Base-by-base conservation (phyloP, 1,139 yeast species). In the Suhomyces kunorum region DNA sequence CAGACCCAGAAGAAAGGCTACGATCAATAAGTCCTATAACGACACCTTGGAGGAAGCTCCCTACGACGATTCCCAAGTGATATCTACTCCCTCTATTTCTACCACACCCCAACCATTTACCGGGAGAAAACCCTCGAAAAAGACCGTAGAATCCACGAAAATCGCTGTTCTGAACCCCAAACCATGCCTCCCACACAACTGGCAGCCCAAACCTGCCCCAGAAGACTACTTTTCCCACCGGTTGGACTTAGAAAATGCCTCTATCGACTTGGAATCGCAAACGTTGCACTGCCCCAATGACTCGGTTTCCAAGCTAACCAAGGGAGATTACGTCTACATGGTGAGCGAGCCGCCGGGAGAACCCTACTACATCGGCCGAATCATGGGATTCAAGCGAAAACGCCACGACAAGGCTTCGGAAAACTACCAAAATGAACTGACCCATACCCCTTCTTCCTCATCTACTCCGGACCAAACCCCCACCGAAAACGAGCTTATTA, bases 291-390 rank as follows among this genome's bases (percentile, higher is more conserved):
- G 76, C 45, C 76, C 76, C 8, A 43, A 61, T 34, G 66, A 63
- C 38, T 49, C 51, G 5, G 28, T n/a, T 1, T 63, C 64, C 39
- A 56, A 54, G 29, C 48, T 78, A 15, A 48, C 49, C 6, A 78
- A 77, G 45, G 80, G 78, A 17, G 96, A 90, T 43, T 83, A 75
- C 48, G 84, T 90, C 5, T 90, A 87, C 58, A 81, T 92, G 80
- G 74, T 89, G 18, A 82, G 95, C 48, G 97, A 88, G 58, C 97
- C 97, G 0, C 92, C 96, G 0, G 95, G 96, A 1, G 98, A 90
- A 53, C 97, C 98, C 0, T 90, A 87, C 64, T 89, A 87, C 55
- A 78, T 92, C 34, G 98, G 95, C 0, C 71, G 94, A 39, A 75
- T 92, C 35, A 78, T 87, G 75, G 95, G 90, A 18, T 88, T 89